phyloP scores from a whole-genome alignment of 2,329 filamentous ascomycete genomes.

The Penicillium sclerotiorum region DNA sequence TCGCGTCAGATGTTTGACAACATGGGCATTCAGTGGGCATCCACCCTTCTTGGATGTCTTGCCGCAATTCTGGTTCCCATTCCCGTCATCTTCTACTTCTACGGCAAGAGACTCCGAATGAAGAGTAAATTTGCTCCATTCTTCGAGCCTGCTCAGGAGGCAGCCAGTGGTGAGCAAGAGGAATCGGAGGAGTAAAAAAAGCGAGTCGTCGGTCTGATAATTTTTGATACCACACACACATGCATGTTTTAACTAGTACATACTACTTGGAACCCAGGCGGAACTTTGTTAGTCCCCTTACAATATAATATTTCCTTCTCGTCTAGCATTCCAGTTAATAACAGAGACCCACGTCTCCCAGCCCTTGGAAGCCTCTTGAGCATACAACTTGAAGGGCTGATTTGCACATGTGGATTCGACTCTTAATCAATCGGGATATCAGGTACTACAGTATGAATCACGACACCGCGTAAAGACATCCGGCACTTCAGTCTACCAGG shows the following conservation, averaged over 20 bases:
- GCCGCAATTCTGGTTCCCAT: constrained; percentile 41
- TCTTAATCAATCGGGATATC: too few relatives aligned
- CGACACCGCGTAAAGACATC: too few relatives aligned
- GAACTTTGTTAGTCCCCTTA: background rate
- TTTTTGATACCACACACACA: background rate
- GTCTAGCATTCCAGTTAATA: too few relatives aligned
- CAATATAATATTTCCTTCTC: too few relatives aligned
- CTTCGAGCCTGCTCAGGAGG: constrained; percentile 49
- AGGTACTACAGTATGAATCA: too few relatives aligned
- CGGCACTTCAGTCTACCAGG: too few relatives aligned
- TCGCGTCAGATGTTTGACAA: constrained; percentile 57
- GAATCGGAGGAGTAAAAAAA: constrained; percentile 5
- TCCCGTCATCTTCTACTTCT: constrained; percentile 41
- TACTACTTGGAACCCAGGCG: background rate
- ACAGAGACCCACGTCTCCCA: too few relatives aligned
- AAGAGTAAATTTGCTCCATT: constrained; percentile 40
- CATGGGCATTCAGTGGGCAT: constrained; percentile 38
- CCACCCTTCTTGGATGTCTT: constrained; percentile 41
- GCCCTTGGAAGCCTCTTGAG: too few relatives aligned
- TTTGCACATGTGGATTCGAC: too few relatives aligned
- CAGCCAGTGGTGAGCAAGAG: constrained; percentile 39
- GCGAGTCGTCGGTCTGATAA: background rate
- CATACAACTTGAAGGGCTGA: too few relatives aligned
- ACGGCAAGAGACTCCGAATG: constrained; percentile 25
- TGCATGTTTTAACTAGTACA: background rate